Evolutionary conservation across 257 asterid genomes (phyloP).

Genomic region (Solanum pinnatisectum): DNA sequence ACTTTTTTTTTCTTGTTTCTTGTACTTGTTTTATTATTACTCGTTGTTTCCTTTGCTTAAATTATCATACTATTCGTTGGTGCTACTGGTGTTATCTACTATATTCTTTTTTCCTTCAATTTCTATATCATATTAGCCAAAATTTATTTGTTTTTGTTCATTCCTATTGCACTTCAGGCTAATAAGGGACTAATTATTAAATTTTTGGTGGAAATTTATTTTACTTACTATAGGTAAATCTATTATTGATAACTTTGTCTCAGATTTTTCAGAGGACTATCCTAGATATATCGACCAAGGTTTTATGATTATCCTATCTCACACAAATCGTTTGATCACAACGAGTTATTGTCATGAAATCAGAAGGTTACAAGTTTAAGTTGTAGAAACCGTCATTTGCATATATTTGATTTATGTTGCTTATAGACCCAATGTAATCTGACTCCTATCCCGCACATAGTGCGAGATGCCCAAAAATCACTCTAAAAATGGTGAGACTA

Average conservation of each 20-base stretch:
- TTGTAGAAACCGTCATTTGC: accelerated
- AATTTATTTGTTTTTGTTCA: background rate
- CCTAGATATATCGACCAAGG: background rate
- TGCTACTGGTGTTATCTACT: too few relatives aligned
- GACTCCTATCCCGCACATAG: background rate
- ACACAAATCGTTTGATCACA: background rate
- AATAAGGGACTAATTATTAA: too few relatives aligned
- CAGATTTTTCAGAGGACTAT: background rate
- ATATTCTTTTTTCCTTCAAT: background rate
- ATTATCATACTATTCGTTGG: background rate
- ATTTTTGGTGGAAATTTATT: background rate
- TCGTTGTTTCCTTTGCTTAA: background rate
- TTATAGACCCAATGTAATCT: background rate
- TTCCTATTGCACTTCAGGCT: background rate
- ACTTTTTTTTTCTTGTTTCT: background rate
- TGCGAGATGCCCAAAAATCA: accelerated
- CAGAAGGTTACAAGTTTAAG: background rate
- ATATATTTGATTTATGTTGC: background rate
- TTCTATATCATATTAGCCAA: background rate
- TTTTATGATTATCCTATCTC: background rate
- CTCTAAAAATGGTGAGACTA: background rate
- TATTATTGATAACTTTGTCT: background rate
- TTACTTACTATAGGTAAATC: background rate
- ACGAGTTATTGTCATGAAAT: background rate
- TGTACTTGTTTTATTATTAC: background rate